phyloP scores from a whole-genome alignment of 164 flowering plant genomes.

The Chimonanthus praecox region DNA sequence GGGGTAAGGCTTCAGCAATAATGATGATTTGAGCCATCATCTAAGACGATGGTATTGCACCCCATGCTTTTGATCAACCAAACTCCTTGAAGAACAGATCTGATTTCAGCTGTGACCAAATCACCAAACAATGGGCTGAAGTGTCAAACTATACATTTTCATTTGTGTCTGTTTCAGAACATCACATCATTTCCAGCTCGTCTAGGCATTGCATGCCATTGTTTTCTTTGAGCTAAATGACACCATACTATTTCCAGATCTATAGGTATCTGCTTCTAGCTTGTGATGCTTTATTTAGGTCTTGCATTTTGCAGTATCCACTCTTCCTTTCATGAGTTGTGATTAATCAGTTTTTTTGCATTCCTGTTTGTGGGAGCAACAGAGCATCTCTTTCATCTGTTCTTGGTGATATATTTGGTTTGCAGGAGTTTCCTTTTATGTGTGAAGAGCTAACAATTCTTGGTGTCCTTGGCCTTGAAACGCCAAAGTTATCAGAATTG shows the following conservation, averaged over 20 bases:
- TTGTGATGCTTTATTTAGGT: not conserved
- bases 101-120: no score
- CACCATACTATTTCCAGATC: not conserved
- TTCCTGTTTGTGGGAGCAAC: not conserved
- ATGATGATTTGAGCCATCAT: no score
- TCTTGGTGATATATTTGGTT: not conserved
- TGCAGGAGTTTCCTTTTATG: not conserved
- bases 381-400: not conserved
- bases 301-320: not conserved
- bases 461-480: not conserved
- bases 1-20: no score
- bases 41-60: no score
- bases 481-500: not conserved
- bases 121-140: no score
- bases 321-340: not conserved
- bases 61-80: no score
- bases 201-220: no score
- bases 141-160: no score
- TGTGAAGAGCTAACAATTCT: not conserved
- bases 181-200: no score
- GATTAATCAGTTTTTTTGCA: not conserved
- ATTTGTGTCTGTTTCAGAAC: no score
- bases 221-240: not conserved
- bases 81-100: no score
- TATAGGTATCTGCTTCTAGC: no score